These are phyloP conservation scores for Flammula alnicola DNA, from an alignment of 1,284 basidiomycete species.

Conservation along the genomic window DNA sequence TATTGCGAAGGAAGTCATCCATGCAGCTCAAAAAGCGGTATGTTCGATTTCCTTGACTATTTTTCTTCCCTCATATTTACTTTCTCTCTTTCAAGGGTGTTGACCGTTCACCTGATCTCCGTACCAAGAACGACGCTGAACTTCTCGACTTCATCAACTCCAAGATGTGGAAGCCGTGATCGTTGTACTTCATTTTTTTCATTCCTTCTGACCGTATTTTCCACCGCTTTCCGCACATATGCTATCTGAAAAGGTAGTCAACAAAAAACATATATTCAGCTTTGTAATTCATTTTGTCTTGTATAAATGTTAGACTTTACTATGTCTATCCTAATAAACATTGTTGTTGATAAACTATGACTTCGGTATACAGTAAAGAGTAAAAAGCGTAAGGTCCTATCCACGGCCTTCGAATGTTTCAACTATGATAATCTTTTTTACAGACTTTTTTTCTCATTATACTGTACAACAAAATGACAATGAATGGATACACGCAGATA, in stretches of 20 bases:
- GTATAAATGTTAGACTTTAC: conserved; percentile 1
- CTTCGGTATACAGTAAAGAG: neutral
- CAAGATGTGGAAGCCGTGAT: conserved; percentile 76
- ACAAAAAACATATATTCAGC: no score
- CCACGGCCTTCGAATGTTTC: no score
- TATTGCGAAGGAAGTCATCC: conserved; percentile 78
- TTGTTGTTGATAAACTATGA: no score
- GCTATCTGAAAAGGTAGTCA: no score
- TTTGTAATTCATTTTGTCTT: neutral
- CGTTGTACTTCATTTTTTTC: conserved; percentile 1
- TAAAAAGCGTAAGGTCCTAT: no score
- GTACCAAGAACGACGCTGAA: conserved; percentile 57
- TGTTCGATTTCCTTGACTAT: conserved; percentile 27
- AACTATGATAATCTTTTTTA: no score
- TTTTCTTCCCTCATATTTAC: conserved; percentile 4
- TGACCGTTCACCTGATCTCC: conserved; percentile 60
- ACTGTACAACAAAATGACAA: neutral
- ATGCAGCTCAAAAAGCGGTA: conserved; percentile 77
- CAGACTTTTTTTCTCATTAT: no score
- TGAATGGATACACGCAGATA: neutral
- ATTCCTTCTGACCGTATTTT: conserved; percentile 4
- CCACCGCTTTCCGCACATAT: neutral
- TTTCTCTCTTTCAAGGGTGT: conserved; percentile 49
- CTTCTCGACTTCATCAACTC: conserved; percentile 57
- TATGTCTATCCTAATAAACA: neutral